These are phyloP conservation scores for Fusarium euwallaceae DNA, from an alignment of 2,329 filamentous ascomycete genomes.

Conservation along the genomic window DNA sequence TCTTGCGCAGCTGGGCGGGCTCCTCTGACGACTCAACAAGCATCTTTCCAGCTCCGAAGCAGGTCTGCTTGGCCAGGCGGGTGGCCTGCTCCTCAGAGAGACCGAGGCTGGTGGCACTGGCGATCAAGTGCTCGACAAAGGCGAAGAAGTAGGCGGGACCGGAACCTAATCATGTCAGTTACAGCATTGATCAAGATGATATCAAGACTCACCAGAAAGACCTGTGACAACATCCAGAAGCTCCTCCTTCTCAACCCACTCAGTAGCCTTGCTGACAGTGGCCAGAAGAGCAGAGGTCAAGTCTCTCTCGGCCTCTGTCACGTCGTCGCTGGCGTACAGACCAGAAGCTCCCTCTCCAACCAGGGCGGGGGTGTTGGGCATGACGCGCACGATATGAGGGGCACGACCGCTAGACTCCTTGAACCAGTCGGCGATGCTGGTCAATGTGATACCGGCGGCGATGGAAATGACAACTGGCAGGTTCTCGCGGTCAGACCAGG, in stretches of 20 bases:
- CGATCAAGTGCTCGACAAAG: constrained; percentile 64
- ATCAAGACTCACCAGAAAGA: constrained; percentile 57
- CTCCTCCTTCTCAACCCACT: constrained; percentile 65
- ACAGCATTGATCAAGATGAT: rapidly evolving
- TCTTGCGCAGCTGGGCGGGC: constrained; percentile 61
- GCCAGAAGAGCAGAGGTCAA: constrained; percentile 58
- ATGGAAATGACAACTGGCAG: constrained; percentile 64
- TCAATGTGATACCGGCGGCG: constrained; percentile 62
- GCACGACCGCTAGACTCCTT: constrained; percentile 52
- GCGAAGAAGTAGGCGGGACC: constrained; percentile 68
- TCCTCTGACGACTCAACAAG: constrained; percentile 61
- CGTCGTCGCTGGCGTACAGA: constrained; percentile 58
- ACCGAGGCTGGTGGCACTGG: constrained; percentile 59
- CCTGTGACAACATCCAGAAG: constrained; percentile 65
- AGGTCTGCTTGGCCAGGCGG: constrained; percentile 64
- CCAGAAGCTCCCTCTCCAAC: constrained; percentile 65
- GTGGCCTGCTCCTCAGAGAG: constrained; percentile 63
- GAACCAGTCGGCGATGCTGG: constrained; percentile 59
- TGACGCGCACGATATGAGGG: constrained; percentile 63
- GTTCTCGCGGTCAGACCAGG: constrained; percentile 50
- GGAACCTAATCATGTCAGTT: constrained; percentile 53
- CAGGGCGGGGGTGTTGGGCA: constrained; percentile 66
- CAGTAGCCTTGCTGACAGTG: constrained; percentile 62
- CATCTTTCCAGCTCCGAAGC: constrained; percentile 65
- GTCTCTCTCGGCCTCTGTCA: constrained; percentile 57